These are phyloP conservation scores for Mycena maculata DNA, from an alignment of 768 basidiomycete genomes.

Conservation along the genomic window DNA sequence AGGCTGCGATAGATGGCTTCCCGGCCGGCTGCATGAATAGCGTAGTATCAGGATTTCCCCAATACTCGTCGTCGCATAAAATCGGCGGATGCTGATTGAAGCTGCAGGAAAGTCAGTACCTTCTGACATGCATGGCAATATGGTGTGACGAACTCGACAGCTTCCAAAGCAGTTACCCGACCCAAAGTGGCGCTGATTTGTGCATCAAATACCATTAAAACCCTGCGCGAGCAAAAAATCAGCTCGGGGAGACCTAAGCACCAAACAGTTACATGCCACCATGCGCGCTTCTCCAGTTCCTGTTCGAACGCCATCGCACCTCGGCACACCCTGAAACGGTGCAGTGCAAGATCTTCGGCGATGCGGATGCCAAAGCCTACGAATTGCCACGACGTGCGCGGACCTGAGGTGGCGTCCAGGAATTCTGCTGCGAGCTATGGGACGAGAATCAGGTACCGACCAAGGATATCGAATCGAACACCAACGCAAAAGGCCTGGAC, in stretches of 20 bases:
- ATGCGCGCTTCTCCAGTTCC: slow-evolving; percentile 80
- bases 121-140: too few relatives aligned
- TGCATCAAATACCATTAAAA: not conserved
- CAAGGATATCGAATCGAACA: too few relatives aligned
- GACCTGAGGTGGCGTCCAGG: slow-evolving; percentile 62
- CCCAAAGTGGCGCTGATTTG: too few relatives aligned
- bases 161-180: too few relatives aligned
- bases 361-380: slow-evolving; percentile 56
- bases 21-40: too few relatives aligned
- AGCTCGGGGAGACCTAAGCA: not conserved
- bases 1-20: too few relatives aligned
- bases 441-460: too few relatives aligned
- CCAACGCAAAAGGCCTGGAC: slow-evolving; percentile 74
- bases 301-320: slow-evolving; percentile 50
- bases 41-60: too few relatives aligned
- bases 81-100: too few relatives aligned
- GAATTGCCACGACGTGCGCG: slow-evolving; percentile 74
- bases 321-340: slow-evolving; percentile 59
- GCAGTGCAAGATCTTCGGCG: slow-evolving; percentile 75
- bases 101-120: too few relatives aligned
- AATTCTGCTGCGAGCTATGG: slow-evolving; percentile 63
- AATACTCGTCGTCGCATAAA: too few relatives aligned
- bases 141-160: too few relatives aligned
- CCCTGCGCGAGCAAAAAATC: not conserved
- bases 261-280: slow-evolving; percentile 54